phyloP scores from a whole-genome alignment of 768 basidiomycete genomes.

The Tylopilus subfusipes region DNA sequence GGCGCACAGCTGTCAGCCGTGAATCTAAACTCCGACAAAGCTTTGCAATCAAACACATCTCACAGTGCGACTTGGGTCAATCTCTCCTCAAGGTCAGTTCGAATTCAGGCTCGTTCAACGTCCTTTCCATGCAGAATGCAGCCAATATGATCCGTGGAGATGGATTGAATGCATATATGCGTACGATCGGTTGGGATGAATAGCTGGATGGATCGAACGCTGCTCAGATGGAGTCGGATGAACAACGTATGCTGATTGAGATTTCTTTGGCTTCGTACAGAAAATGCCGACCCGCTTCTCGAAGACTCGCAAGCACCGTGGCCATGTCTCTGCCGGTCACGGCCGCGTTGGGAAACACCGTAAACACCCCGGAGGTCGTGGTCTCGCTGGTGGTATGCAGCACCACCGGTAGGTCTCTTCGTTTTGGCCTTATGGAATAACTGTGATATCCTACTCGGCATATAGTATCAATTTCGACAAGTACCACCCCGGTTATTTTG shows the following conservation, averaged over 20 bases:
- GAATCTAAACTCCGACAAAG: constrained; percentile 27
- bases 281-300: constrained; percentile 94
- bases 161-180: constrained; percentile 17
- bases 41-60: constrained; percentile 2
- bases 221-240: constrained; percentile 32
- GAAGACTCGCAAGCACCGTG: constrained; percentile 99
- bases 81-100: constrained; percentile 68
- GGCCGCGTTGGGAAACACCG: constrained; percentile 99
- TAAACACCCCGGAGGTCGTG: constrained; percentile 99
- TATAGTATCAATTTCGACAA: constrained; percentile 93
- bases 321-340: constrained; percentile 99
- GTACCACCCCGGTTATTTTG: constrained; percentile 99
- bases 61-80: constrained; percentile 26
- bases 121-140: constrained; percentile 14
- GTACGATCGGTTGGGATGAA: constrained; percentile 31
- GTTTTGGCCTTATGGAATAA: neutral
- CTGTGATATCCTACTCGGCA: neutral
- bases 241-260: constrained; percentile 17
- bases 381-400: constrained; percentile 99
- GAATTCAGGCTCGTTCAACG: constrained; percentile 39
- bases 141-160: constrained; percentile 6
- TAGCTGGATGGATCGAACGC: constrained; percentile 49
- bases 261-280: constrained; percentile 25
- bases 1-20: constrained; percentile 9
- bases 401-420: constrained; percentile 81